phyloP scores from a whole-genome alignment of 2,329 filamentous ascomycete genomes.

The Colletotrichum lini region DNA sequence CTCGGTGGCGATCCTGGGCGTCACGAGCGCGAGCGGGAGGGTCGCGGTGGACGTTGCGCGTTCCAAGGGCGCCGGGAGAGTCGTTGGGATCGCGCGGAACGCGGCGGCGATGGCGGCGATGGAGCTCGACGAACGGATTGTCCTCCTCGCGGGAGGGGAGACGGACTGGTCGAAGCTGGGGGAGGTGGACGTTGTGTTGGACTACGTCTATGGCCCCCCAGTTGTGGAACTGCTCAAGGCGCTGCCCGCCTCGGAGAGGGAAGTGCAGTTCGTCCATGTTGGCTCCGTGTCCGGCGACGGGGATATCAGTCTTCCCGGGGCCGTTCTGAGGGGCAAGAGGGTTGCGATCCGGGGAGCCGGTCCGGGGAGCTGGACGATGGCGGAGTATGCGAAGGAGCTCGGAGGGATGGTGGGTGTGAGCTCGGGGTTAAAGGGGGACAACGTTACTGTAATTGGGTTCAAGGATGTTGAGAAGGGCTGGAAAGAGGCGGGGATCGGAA shows the following conservation, averaged over 20 bases:
- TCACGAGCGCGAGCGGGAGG: conserved; percentile 66
- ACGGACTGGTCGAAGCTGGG: conserved; percentile 62
- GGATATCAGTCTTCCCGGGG: conserved; percentile 57
- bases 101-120: conserved; percentile 57
- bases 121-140: conserved; percentile 61
- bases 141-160: conserved; percentile 57
- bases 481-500: conserved; percentile 37
- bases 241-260: conserved; percentile 54
- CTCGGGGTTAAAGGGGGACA: conserved; percentile 44
- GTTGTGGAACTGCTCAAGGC: conserved; percentile 57
- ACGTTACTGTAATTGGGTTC: conserved; percentile 44
- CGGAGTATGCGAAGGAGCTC: conserved; percentile 45
- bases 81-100: conserved; percentile 68
- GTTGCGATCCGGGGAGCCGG: conserved; percentile 63
- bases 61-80: conserved; percentile 61
- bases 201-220: conserved; percentile 69
- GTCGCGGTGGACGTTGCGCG: conserved; percentile 65
- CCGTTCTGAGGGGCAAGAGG: conserved; percentile 63
- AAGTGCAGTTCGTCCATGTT: conserved; percentile 68
- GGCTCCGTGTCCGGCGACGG: conserved; percentile 59
- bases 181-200: conserved; percentile 68
- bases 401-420: conserved; percentile 48
- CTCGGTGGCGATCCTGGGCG: conserved; percentile 66
- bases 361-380: conserved; percentile 58
- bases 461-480: conserved; percentile 49